Conservation (phyloP, 768 basidiomycete species). For the Collybia sordida region DNA sequence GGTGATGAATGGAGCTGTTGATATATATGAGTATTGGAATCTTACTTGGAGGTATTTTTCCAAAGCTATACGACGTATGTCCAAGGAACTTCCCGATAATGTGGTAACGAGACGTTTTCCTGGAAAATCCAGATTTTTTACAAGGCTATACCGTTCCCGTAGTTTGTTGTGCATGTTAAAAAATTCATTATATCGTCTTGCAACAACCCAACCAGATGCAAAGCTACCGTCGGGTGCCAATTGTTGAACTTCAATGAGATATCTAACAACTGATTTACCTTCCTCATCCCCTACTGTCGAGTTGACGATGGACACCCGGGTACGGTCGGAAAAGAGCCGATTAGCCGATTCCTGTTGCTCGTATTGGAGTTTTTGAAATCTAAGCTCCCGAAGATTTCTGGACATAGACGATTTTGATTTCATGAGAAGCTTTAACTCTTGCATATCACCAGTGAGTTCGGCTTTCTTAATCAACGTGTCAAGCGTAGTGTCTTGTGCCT, state of each 20-base stretch:
- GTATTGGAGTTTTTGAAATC: constrained; percentile 91
- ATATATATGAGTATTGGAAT: constrained; percentile 3
- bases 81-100: constrained; percentile 87
- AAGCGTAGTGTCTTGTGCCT: constrained; percentile 81
- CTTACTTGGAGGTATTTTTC: constrained; percentile 91
- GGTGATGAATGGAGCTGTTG: background rate
- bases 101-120: constrained; percentile 89
- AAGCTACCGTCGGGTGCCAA: constrained; percentile 76
- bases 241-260: constrained; percentile 91
- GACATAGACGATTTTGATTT: constrained; percentile 81
- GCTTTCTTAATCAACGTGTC: constrained; percentile 92
- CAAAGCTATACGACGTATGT: constrained; percentile 71
- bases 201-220: constrained; percentile 89
- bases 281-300: constrained; percentile 81
- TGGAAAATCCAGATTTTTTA: constrained; percentile 82
- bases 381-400: constrained; percentile 78
- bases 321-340: constrained; percentile 79
- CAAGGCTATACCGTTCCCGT: constrained; percentile 67
- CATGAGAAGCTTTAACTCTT: constrained; percentile 79
- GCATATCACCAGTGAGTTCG: constrained; percentile 86
- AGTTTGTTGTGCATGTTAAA: constrained; percentile 84
- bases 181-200: constrained; percentile 94
- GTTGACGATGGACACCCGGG: constrained; percentile 80
- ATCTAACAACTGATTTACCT: constrained; percentile 89
- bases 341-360: constrained; percentile 95